Base-by-base conservation (phyloP, 78 protist genomes). In the Creolimax fragrantissima region DNA sequence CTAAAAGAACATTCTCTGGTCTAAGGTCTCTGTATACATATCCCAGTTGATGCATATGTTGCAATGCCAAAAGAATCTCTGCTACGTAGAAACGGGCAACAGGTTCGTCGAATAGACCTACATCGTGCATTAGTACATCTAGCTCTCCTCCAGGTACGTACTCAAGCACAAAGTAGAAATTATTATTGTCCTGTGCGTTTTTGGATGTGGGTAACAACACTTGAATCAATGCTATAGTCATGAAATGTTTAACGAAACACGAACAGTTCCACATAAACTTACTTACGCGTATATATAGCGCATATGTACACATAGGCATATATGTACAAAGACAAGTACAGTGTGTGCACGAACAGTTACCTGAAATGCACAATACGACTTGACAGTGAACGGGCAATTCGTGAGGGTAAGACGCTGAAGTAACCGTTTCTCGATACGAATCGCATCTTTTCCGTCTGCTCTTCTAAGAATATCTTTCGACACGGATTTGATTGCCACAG, bases 111-210 rank as follows among this genome's bases (percentile, higher is more conserved):
- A 44, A 93, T n/a, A 85, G 84, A 41, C 90, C 92, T 3, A 3
- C 37, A 35, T 3, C 41, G 41, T 85, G 84, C 35, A 93, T 44
- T 58, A 83, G 97, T 11, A 92, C 36, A 88, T 96, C 96, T 84
- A 97, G 5, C 44, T 97, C 99, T 3, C 99, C 99, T 2, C 99
- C 99, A 11, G 39, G 45, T 17, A 95, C 94, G 44, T 89, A 97
- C 92, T 97, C 98, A 11, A 95, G 45, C 41, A 96, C 81, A 43
- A 97, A 37, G 93, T 96, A 96, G 39, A 97, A 93, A 45, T 17
- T 5, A 42, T 84, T 90, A 88, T 95, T 81, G 88, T 90, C 92
- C 88, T 90, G 90, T 58, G 74, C 39, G 11, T 58, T 17, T 58
- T 58, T 17, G 74, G 39, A 24, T 17, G 74, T 17, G 24, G 74